Evolutionary conservation across 225 moss, liverwort and hornwort genomes (phyloP).

Genomic region (Asterella californica): DNA sequence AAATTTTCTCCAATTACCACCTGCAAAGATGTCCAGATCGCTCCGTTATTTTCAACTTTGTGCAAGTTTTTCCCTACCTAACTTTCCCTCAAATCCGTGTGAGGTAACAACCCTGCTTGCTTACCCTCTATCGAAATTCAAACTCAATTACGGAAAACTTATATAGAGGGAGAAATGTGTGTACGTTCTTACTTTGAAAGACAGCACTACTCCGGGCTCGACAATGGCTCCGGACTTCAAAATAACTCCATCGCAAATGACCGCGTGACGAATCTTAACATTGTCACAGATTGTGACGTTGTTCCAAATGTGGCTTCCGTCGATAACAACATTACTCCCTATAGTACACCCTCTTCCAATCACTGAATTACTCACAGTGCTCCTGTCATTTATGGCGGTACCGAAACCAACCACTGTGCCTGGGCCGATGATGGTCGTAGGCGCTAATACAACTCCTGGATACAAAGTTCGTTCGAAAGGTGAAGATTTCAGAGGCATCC

Average conservation of each 20-base stretch:
- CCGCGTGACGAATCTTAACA: conserved; percentile 59
- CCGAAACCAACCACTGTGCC: conserved; percentile 80
- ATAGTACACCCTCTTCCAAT: conserved; percentile 85
- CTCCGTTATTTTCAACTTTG: background rate
- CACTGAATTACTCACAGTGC: conserved; percentile 66
- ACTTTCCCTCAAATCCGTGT: background rate
- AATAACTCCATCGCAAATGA: conserved; percentile 77
- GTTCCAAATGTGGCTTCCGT: conserved; percentile 96
- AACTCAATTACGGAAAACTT: background rate
- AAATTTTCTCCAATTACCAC: conserved; percentile 90
- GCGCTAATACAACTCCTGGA: conserved; percentile 71
- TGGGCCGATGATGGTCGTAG: conserved; percentile 78
- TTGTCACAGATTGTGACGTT: conserved; percentile 81
- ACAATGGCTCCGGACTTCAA: conserved; percentile 68
- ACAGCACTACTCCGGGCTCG: conserved; percentile 86
- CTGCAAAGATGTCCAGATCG: conserved; percentile 34
- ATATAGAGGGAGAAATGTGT: background rate
- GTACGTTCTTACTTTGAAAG: conserved; percentile 60
- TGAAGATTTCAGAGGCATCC: background rate
- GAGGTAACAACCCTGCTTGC: background rate
- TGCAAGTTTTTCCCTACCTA: background rate
- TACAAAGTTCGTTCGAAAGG: conserved; percentile 7
- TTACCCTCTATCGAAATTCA: background rate
- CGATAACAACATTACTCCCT: conserved; percentile 85
- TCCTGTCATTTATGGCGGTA: conserved; percentile 72